Base-by-base conservation (phyloP, 1,139 yeast species). In the Magnusiomyces suaveolens region DNA sequence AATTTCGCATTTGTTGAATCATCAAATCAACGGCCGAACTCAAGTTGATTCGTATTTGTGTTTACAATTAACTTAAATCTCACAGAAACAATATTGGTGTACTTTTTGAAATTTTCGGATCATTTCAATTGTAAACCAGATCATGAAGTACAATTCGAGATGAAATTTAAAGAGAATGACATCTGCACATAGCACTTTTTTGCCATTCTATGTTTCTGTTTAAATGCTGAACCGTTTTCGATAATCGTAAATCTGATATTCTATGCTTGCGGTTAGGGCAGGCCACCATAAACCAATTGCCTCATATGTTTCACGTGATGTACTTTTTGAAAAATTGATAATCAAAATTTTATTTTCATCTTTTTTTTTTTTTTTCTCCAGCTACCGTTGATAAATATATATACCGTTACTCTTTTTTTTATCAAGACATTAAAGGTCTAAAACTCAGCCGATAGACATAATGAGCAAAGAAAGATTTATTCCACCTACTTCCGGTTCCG, bases 401-500 rank as follows among this genome's bases (percentile, higher is more conserved):
- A 10, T 10, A 3, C 3, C 41, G 16, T 16, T 8, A 8, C 16
- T 36, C 4, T 14, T 36, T 36, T 36, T 36, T 36, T 36, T 36
- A 10, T 8, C 41, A 36, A 10, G 8, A 36, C 16, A 10, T 36
- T 18, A 36, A 10, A 36, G 18, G 16, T 10, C 41, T n/a, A 36
- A 10, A 23, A 41, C 23, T n/a, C 46, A 6, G 2, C 20, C 20
- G 10, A 20, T 12, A 25, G 4, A 16, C 18, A 52, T 8, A 53
- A 65, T 64, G 68, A 66, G 65, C 68, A 88, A 95, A 79, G 97
- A 90, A 80, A 95, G 96, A 61, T 90, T 90, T 72, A 85, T 86
- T 61, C 94, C 94, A 60, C 96, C 97, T 62, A 74, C 84, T 26
- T 65, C 70, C 44, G 80, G 84, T 43, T 81, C 86, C 58, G 84